Conservation (phyloP, 176 grass and related monocot species). For the Carex kokanica region DNA sequence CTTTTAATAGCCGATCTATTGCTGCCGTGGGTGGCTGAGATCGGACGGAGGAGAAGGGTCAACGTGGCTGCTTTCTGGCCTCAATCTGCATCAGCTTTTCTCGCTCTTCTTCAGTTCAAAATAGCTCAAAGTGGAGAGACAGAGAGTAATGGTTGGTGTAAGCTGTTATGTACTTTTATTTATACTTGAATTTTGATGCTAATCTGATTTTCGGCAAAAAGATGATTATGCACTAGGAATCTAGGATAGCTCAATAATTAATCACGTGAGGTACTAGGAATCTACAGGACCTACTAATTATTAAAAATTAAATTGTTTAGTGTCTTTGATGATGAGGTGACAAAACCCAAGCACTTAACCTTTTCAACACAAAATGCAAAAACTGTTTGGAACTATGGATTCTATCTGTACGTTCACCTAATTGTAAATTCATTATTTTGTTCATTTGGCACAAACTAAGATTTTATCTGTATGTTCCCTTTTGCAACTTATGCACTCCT, state of each 20-base stretch:
- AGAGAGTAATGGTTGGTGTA: neutral
- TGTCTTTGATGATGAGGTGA: neutral
- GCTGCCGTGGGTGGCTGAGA: slow-evolving; percentile 41
- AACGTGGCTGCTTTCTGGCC: slow-evolving; percentile 32
- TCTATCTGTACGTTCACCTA: neutral
- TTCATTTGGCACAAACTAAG: neutral
- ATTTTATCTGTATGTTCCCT: neutral
- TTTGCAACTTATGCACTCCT: neutral
- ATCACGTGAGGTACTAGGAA: too few relatives aligned
- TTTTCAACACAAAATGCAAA: neutral
- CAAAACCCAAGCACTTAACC: neutral
- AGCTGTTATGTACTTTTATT: neutral
- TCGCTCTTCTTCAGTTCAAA: neutral
- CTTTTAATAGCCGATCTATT: slow-evolving; percentile 39
- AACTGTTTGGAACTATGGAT: neutral
- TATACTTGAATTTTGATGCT: neutral
- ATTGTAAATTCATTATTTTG: neutral
- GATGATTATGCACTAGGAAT: too few relatives aligned
- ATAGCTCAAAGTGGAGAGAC: neutral
- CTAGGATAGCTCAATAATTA: too few relatives aligned
- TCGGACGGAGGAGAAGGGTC: slow-evolving; percentile 31
- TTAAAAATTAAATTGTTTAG: neutral
- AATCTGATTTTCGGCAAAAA: neutral
- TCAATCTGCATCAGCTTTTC: slow-evolving; percentile 8
- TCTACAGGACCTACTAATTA: neutral